Base-by-base conservation (phyloP, 306 rosid species). In the Dryas alaskensis region DNA sequence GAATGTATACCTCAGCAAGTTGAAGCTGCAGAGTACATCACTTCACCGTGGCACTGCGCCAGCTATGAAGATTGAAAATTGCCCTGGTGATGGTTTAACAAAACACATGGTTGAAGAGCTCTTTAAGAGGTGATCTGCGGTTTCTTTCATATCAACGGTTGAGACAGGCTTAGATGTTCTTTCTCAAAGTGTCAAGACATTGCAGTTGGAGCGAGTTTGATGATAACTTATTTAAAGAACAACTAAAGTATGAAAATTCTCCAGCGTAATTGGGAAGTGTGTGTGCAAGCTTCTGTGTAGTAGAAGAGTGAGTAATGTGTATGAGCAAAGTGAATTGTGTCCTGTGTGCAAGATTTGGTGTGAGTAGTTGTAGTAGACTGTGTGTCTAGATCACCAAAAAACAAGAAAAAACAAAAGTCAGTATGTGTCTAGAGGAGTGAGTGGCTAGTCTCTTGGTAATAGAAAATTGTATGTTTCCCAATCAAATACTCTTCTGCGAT, bases 231-330 rank as follows among this genome's bases (percentile, higher is more conserved):
- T 51, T 62, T 19, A 72, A 76, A 42, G 70, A 66, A 43, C 76
- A 63, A 22, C 54, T 70, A 37, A 53, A 54, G 68, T 43, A 17
- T 68, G 78, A 75, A 31, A 74, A 72, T 7, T 0, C 79, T 71
- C 73, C 72, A 47, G 59, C 10, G 84, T 83, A 79, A 79, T 84
- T 83, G 43, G 54, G 31, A 37, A n/a, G 37, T 54, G 55, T 55
- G 57, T 27, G 19, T 51, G 12, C 4, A 45, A 25, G 12, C 4
- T 14, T 8, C 4, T 55, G 63, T 25, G 0, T 49, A 12, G 37
- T 45, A 53, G 22, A 61, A 13, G n/a, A 31, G 46, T 37, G 16
- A 49, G 5, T 61, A 6, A 31, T 31, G 11, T 45, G 12, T 67
- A 57, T 14, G 59, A 45, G 4, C 42, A 3, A 17, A 60, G 60